Evolutionary conservation across 495 filamentous ascomycete genomes (phyloP), one percentile per base, ranked within the genome.

Genomic region (Amniculicola lignicola): DNA sequence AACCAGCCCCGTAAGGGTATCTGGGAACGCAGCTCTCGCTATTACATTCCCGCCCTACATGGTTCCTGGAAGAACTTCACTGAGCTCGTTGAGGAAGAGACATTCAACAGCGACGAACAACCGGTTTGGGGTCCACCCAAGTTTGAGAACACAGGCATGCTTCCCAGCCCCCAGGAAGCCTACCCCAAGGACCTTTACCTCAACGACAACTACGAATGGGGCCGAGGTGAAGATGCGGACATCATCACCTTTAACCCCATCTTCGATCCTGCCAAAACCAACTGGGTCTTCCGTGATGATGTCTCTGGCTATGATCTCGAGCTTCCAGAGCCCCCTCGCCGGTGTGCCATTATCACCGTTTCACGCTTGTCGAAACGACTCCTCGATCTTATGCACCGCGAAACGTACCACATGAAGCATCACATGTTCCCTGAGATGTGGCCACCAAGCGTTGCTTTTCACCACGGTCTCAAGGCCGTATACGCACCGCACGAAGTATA

Each of bases 221-320:
- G 80, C 36, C 78, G 81, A n/a, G 80, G 78, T 53, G 79, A 82
- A 58, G 74, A 79, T 15, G 79, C 80, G 14, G 80, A 82, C 54
- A 67, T 78, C 37, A 75, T 83, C 57, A 68, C 70, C 24, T 77
- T 77, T 61, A 71, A 76, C 58, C 80, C 79, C 18, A 58, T 74
- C 51, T 74, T 74, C 67, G 72, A 74, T 62, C 68, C 71, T 0
- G 45, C 54, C 40, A 51, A 61, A 12, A 72, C 69, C 21, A 72
- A 68, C 48, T 74, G 72, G 72, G 68, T 72, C 27, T 72, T 74
- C 69, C 66, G 69, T 47, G 60, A 67, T 51, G 72, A 74, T 52
- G 61, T 74, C 22, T 66, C 62, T n/a, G 71, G 71, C 28, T 74
- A 73, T 58, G 61, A 70, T 40, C 59, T 59, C 33, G 50, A 64